These are phyloP conservation scores for Theobroma grandiflorum DNA, from an alignment of 441 rosid species.

Conservation along the genomic window DNA sequence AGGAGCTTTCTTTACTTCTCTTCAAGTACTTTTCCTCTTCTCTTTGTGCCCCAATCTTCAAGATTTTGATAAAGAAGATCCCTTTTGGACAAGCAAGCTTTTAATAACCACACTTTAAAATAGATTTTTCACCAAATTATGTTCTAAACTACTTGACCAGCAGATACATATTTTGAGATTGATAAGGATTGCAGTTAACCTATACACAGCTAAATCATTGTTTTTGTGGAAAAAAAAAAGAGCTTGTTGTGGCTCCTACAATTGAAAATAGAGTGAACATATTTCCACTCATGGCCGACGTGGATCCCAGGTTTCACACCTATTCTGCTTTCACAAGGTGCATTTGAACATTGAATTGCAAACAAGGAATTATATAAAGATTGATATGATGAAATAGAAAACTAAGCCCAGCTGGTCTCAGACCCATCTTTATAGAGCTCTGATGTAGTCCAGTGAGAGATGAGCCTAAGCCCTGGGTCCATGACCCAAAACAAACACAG, in stretches of 20 bases:
- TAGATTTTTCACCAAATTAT: background rate
- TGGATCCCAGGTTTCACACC: background rate
- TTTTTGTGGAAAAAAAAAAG: background rate
- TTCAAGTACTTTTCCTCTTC: background rate
- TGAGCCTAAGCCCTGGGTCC: background rate
- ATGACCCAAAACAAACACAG: background rate
- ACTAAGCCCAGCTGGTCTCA: background rate
- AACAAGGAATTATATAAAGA: background rate
- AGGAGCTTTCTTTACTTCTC: background rate
- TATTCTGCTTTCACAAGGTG: background rate
- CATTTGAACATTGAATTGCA: background rate
- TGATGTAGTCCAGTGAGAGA: background rate
- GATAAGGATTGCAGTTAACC: background rate
- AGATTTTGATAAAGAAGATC: background rate
- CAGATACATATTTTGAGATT: background rate
- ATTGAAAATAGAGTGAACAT: background rate
- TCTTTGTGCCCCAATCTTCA: background rate
- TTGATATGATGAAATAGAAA: background rate
- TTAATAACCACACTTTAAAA: background rate
- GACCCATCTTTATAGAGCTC: background rate
- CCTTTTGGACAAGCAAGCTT: background rate
- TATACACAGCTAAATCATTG: background rate
- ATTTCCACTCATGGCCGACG: background rate
- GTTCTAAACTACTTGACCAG: background rate
- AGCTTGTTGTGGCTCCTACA: background rate